phyloP scores from a whole-genome alignment of 108 stramenopile genomes.

The Aurantiochytrium sp. region DNA sequence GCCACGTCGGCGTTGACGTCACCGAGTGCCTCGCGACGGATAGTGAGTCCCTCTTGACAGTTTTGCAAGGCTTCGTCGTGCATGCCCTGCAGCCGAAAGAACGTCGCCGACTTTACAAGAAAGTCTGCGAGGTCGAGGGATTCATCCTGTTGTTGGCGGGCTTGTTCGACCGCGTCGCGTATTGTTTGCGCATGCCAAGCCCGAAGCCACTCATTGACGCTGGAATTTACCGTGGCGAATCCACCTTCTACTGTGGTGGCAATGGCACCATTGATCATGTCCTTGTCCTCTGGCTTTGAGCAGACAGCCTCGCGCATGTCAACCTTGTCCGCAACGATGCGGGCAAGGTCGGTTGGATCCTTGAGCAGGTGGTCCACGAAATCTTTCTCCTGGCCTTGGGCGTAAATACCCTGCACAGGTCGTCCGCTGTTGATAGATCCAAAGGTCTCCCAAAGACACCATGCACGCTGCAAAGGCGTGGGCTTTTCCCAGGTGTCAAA shows the following conservation, averaged over 20 bases:
- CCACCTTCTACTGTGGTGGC: not conserved
- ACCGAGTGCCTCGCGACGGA: too few relatives aligned
- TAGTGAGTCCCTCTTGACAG: too few relatives aligned
- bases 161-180: not conserved
- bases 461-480: not conserved
- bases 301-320: not conserved
- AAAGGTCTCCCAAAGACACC: not conserved
- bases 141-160: not conserved
- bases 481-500: not conserved
- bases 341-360: not conserved
- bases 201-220: not conserved
- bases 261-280: not conserved
- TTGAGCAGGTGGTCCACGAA: not conserved
- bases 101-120: too few relatives aligned
- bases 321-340: not conserved
- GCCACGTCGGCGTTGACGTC: too few relatives aligned
- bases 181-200: not conserved
- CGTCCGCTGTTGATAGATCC: not conserved
- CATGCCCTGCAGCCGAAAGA: too few relatives aligned
- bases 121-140: not conserved
- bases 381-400: not conserved
- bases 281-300: not conserved
- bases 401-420: not conserved
- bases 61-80: too few relatives aligned
- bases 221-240: not conserved